Conservation (phyloP, 1,284 basidiomycete genomes). For the Austroboletus niveus region DNA sequence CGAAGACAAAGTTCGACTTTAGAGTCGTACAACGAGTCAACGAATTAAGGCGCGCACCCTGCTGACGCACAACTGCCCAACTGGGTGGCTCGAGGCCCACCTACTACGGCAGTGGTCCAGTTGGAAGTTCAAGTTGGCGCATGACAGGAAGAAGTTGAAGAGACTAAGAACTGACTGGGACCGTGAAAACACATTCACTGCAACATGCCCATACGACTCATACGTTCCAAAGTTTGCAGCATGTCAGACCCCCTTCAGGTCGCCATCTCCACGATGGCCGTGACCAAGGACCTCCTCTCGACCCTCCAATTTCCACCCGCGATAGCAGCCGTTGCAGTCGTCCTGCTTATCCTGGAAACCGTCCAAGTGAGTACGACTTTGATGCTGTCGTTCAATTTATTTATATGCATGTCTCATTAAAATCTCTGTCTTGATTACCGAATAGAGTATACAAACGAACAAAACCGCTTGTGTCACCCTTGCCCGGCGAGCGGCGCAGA, state of each 20-base stretch:
- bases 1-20: too few relatives aligned
- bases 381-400: neutral
- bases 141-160: too few relatives aligned
- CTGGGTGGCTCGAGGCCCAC: too few relatives aligned
- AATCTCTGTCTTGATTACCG: neutral
- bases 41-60: too few relatives aligned
- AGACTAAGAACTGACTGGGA: too few relatives aligned
- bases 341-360: constrained; percentile 46
- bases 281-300: constrained; percentile 23
- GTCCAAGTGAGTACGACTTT: constrained; percentile 38
- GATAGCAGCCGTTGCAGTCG: constrained; percentile 38
- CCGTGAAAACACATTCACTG: too few relatives aligned
- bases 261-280: constrained; percentile 21
- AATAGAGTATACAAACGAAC: constrained; percentile 32
- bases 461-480: constrained; percentile 43
- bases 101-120: too few relatives aligned
- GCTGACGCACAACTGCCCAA: too few relatives aligned
- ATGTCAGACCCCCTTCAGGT: constrained; percentile 23
- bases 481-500: constrained; percentile 43
- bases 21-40: too few relatives aligned
- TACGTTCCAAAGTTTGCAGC: constrained; percentile 24
- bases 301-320: constrained; percentile 44
- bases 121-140: too few relatives aligned
- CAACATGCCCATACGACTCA: constrained; percentile 24
- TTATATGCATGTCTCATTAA: neutral